Conservation (phyloP, 1,284 basidiomycete species). For the Ganoderma sinense region DNA sequence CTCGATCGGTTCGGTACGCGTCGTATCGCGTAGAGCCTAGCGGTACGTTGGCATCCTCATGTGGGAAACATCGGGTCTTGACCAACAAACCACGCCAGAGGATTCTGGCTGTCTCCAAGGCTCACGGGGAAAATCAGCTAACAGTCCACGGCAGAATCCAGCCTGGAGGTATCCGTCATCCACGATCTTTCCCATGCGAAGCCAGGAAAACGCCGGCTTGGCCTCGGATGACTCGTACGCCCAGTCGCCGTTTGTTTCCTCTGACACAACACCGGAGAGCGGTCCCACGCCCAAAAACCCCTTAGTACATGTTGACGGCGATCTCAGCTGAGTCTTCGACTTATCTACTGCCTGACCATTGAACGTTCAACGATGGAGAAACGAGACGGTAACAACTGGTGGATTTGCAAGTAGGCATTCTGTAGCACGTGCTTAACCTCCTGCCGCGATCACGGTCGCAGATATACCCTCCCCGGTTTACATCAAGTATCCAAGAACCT, state of each 20-base stretch:
- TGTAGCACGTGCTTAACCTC: neutral
- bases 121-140: neutral
- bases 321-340: neutral
- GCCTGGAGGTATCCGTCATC: neutral
- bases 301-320: neutral
- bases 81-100: neutral
- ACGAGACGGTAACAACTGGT: no score
- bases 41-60: neutral
- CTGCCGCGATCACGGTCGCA: neutral
- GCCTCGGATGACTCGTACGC: neutral
- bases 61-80: neutral
- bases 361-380: no score
- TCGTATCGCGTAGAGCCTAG: neutral
- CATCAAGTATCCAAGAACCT: neutral
- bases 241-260: neutral
- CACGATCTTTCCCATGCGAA: neutral
- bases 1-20: neutral
- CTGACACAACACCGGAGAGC: neutral
- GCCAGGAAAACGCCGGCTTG: neutral
- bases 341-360: no score
- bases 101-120: neutral
- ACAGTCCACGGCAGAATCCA: neutral
- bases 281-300: neutral
- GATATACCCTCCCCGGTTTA: neutral
- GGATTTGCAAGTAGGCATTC: neutral